phyloP scores from a whole-genome alignment of 768 basidiomycete genomes.

The Ramaria rubella region DNA sequence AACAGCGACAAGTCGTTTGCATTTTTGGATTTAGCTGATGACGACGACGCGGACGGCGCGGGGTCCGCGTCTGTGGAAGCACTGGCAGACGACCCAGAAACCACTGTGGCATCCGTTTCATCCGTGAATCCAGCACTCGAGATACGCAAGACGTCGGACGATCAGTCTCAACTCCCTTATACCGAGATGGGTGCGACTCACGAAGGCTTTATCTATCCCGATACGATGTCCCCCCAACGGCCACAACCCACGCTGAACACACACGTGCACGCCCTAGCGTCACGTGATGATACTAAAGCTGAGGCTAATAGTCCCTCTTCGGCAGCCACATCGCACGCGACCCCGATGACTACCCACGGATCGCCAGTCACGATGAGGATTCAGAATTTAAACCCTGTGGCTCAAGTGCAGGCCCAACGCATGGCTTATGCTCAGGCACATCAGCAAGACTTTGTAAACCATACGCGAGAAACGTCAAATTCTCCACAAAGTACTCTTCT shows the following conservation, averaged over 20 bases:
- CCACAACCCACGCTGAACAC: constrained; percentile 16
- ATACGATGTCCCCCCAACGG: constrained; percentile 11
- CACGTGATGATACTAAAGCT: constrained; percentile 1
- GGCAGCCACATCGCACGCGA: background rate
- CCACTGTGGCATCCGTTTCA: constrained; percentile 11
- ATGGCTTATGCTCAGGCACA: constrained; percentile 20
- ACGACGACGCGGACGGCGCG: constrained; percentile 30
- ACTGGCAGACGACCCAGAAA: constrained; percentile 24
- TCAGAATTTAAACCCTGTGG: background rate
- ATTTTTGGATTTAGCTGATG: constrained; percentile 51
- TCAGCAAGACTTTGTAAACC: constrained; percentile 21
- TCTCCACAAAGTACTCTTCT: background rate
- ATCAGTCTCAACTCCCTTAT: background rate
- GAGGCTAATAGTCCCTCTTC: background rate
- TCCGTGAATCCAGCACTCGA: background rate
- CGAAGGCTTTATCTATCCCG: constrained; percentile 4
- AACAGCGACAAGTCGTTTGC: constrained; percentile 34
- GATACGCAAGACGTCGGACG: background rate
- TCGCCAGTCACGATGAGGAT: background rate
- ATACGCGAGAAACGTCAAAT: constrained; percentile 2
- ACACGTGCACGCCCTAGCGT: constrained; percentile 7
- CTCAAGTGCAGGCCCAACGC: constrained; percentile 21
- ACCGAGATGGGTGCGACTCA: background rate
- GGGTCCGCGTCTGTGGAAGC: constrained; percentile 35
- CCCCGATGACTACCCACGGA: no score